Percentiles rank a stretch among this genome's conserved stretches.
These are phyloP conservation scores for Pelomyxa schiedti DNA, from an alignment of 78 protist genomes.

Conservation along the genomic window DNA sequence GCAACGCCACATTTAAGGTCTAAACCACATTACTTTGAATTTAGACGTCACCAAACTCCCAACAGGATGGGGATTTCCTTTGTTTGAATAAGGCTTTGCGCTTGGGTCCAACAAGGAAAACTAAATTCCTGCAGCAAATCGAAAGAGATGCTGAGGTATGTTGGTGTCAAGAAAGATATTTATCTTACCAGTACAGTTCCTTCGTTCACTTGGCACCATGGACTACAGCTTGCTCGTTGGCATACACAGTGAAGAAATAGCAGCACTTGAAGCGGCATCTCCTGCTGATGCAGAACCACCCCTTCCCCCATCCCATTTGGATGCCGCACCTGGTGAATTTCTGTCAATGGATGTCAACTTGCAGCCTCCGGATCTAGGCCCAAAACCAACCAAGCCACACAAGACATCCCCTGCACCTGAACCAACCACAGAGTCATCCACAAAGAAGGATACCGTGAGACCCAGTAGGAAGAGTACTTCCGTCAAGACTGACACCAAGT, in stretches of 20 bases:
- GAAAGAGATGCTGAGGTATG: conserved; percentile 32
- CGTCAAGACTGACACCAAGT: too few relatives aligned
- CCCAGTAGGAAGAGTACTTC: too few relatives aligned
- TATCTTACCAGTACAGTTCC: background rate
- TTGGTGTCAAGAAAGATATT: background rate
- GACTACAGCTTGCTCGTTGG: conserved; percentile 74
- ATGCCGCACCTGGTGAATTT: background rate
- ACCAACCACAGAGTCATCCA: too few relatives aligned
- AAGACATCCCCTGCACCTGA: too few relatives aligned
- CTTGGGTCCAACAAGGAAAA: conserved; percentile 28
- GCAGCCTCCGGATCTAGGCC: background rate
- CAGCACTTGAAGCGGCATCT: background rate
- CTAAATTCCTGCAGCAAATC: conserved; percentile 32
- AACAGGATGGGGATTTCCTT: conserved; percentile 39
- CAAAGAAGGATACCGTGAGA: too few relatives aligned
- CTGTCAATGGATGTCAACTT: background rate
- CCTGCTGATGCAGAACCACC: background rate
- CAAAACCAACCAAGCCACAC: too few relatives aligned
- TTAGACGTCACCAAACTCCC: too few relatives aligned
- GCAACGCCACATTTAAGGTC: conserved; percentile 33
- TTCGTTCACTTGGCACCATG: conserved; percentile 59
- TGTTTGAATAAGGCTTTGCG: conserved; percentile 15
- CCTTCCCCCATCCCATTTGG: background rate
- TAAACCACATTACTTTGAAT: too few relatives aligned
- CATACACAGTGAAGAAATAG: conserved; percentile 27